These are phyloP conservation scores for Solanum hybrid DNA, from an alignment of 305 asterid genomes.

Conservation along the genomic window DNA sequence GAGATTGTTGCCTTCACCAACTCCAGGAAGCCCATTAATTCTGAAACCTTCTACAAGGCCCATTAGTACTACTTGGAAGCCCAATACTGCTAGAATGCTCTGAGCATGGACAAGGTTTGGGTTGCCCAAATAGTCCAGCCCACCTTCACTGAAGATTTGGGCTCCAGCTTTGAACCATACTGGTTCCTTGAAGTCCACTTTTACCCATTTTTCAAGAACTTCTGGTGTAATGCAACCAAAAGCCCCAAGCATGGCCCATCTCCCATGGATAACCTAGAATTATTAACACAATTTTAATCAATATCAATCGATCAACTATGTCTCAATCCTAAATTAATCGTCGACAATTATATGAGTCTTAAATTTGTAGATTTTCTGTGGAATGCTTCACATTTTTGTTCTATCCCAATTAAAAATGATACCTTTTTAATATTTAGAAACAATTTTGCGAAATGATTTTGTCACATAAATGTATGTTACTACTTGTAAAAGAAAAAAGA, in stretches of 20 bases:
- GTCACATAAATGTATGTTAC: neutral
- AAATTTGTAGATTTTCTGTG: too few species aligned
- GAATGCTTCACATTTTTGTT: neutral
- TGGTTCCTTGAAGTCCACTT: conserved; percentile 58
- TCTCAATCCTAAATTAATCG: neutral
- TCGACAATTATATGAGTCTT: neutral
- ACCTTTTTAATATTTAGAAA: neutral
- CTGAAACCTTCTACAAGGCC: conserved; percentile 71
- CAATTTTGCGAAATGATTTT: neutral
- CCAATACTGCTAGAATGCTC: conserved; percentile 71
- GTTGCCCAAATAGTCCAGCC: conserved; percentile 71
- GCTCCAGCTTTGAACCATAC: conserved; percentile 86
- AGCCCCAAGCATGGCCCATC: conserved; percentile 88
- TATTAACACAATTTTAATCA: neutral
- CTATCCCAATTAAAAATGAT: neutral
- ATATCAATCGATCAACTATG: neutral
- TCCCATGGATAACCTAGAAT: conserved; percentile 55
- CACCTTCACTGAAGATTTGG: conserved; percentile 68
- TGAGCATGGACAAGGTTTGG: conserved; percentile 74
- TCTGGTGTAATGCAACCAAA: conserved; percentile 75
- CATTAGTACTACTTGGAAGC: conserved; percentile 69
- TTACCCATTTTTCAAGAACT: conserved; percentile 48
- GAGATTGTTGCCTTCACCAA: conserved; percentile 71
- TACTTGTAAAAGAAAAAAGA: neutral
- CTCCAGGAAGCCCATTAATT: conserved; percentile 64